phyloP scores from a whole-genome alignment of 768 basidiomycete genomes.

The Boletus edulis region DNA sequence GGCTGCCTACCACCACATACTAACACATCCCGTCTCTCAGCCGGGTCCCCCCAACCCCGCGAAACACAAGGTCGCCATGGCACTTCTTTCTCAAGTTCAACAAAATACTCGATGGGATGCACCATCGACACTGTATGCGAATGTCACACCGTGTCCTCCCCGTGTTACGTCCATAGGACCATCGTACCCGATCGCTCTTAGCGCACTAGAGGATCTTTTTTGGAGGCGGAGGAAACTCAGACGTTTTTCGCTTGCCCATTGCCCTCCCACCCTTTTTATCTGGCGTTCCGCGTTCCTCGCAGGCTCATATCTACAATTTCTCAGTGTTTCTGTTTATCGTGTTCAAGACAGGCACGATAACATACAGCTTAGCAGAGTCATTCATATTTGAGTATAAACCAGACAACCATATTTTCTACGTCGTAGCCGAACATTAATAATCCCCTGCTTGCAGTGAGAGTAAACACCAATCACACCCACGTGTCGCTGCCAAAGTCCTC shows the following conservation, averaged over 20 bases:
- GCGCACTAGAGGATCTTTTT: constrained; percentile 30
- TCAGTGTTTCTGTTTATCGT: too few species aligned
- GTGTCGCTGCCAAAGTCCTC: constrained; percentile 39
- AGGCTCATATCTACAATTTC: too few species aligned
- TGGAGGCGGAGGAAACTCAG: too few species aligned
- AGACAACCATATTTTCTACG: too few species aligned
- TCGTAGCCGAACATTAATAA: too few species aligned
- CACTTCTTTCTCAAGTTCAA: constrained; percentile 59
- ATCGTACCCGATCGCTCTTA: constrained; percentile 54
- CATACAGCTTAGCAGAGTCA: too few species aligned
- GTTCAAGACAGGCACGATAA: too few species aligned
- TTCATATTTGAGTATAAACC: too few species aligned
- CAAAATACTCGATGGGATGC: constrained; percentile 63
- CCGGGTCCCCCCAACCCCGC: constrained; percentile 52
- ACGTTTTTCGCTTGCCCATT: too few species aligned
- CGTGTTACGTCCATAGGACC: constrained; percentile 63
- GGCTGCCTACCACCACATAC: constrained; percentile 72
- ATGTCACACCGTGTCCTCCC: constrained; percentile 56
- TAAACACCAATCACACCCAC: constrained; percentile 18
- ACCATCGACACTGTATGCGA: constrained; percentile 62
- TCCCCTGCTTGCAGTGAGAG: too few species aligned
- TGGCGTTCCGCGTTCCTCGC: too few species aligned
- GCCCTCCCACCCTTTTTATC: too few species aligned
- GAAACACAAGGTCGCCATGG: constrained; percentile 75
- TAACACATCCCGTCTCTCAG: constrained; percentile 63